These are phyloP conservation scores for Russula dissimulans DNA, from an alignment of 768 basidiomycete genomes.

Conservation along the genomic window DNA sequence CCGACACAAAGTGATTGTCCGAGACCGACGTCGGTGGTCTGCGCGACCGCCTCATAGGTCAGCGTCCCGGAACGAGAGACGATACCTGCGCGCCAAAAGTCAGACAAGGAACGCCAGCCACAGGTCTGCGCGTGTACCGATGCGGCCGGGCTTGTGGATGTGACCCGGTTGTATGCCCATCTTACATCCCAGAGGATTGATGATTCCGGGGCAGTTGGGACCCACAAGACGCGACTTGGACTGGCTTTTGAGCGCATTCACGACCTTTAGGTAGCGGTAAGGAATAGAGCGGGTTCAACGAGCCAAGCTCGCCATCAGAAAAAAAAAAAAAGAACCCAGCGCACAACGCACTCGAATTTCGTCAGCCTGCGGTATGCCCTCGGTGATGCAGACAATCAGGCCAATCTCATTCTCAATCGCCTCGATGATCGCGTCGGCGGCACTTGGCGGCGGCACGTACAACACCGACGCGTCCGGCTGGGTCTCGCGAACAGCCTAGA, in stretches of 20 bases:
- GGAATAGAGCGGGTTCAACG: too few relatives aligned
- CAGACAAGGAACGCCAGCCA: neutral
- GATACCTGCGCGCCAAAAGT: slow-evolving; percentile 46
- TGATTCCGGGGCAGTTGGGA: slow-evolving; percentile 98
- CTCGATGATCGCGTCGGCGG: slow-evolving; percentile 96
- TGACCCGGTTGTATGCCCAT: slow-evolving; percentile 99
- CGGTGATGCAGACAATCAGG: slow-evolving; percentile 96
- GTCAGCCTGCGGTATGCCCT: slow-evolving; percentile 96
- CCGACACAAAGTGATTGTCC: slow-evolving; percentile 96
- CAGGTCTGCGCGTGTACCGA: slow-evolving; percentile 48
- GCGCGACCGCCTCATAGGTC: slow-evolving; percentile 97
- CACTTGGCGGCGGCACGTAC: slow-evolving; percentile 95
- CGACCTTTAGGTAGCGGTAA: slow-evolving; percentile 46
- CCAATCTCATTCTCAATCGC: slow-evolving; percentile 98
- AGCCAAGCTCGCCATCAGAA: neutral
- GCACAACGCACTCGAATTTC: slow-evolving; percentile 71
- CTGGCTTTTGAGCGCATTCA: slow-evolving; percentile 90
- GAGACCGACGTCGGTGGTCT: slow-evolving; percentile 91
- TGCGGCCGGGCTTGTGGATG: slow-evolving; percentile 93
- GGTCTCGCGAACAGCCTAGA: slow-evolving; percentile 76
- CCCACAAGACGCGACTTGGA: slow-evolving; percentile 93
- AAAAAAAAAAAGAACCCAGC: neutral
- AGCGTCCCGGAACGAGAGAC: slow-evolving; percentile 93
- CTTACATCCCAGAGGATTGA: slow-evolving; percentile 96
- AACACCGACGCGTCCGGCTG: slow-evolving; percentile 91